Evolutionary conservation across 1,284 basidiomycete genomes (phyloP), one percentile per base, ranked within the genome.

Genomic region (Ganoderma sinense): DNA sequence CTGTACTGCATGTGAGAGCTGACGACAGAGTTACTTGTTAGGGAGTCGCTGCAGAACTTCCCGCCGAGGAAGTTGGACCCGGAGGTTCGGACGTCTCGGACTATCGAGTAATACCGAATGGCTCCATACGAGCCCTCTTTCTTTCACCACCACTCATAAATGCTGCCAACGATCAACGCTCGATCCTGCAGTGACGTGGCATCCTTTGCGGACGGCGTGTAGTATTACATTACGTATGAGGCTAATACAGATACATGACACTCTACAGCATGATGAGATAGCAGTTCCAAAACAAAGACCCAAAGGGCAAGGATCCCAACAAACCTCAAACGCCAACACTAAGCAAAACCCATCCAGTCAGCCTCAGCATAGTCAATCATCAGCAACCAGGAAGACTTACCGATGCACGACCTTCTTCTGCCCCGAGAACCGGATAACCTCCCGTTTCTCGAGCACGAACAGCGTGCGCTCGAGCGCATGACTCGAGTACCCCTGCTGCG

Each of bases 391-490:
- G 16, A 10, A 63, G 20, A 72, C 76, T 73, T 43, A 75, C 76
- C 76, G 75, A 72, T 77, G 76, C 18, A 77, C 73, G 43, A 76
- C 70, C 64, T 76, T 77, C 71, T 77, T 77, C 74, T 77, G 93
- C 11, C 89, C 90, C 23, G 94, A 93, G 82, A 98, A 99, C 71
- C 96, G 86, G 61, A 99, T 88, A 18, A 98, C 89, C 80, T 99
- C 98, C 71, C 97, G 86, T 84, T 98, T 98, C 85, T 99, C 98
- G 80, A 99, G 78, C 62, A 99, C 89, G 79, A 91, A 98, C 71
- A 99, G 82, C 23, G 95, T 95, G 71, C 97, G 86, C 81, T 99
- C 98, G 36, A 99, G 87, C 20, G 97, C 95, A 81, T 98, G 97
- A 74, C 88, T 92, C 26, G 94, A 94, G 80, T 93, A 97, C 4